Base-by-base conservation (phyloP, 208 protist genomes). In the Tritrichomonas foetus region DNA sequence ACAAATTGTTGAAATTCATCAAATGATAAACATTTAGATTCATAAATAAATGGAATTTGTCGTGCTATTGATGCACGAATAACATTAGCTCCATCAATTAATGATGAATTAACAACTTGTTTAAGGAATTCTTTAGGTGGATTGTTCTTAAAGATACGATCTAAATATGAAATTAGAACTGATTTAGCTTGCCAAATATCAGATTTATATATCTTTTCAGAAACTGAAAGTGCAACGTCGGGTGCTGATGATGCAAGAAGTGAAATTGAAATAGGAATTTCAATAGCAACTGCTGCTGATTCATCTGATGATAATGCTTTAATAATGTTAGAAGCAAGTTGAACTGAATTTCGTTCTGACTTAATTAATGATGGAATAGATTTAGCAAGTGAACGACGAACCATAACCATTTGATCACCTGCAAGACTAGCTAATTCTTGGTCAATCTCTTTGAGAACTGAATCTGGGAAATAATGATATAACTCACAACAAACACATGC, bases 21-120 rank as follows among this genome's bases (percentile, higher is more conserved):
- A 50, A 89, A 30, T 39, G 47, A 36, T 20, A 53, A 57, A 53
- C 41, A 44, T 11, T 36, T 36, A 33, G 47, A 57, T 33, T 53
- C 27, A 27, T 36, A 89, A 16, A 89, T 89, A 39, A 57, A 89
- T 39, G 78, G 47, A n/a, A 89, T 8, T 16, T 44, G 47, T 22
- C 78, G 78, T 27, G 78, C 78, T 22, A 89, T 89, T 16, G 78
- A 89, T 33, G 78, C 78, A 14, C 78, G 41, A 20, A 89, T 47
- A 33, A 33, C 47, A 16, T 33, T 39, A 39, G 20, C 78, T 61
- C 20, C 27, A 16, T 89, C 78, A 8, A 57, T 39, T 89, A 22
- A 33, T 39, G 78, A 13, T 89, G 41, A 14, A 53, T 57, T 20
- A 33, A 36, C 5, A 89, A 89, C 57, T n/a, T 20, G 14, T 50